These are phyloP conservation scores for Senna tora DNA, from an alignment of 306 rosid genomes.

Conservation along the genomic window DNA sequence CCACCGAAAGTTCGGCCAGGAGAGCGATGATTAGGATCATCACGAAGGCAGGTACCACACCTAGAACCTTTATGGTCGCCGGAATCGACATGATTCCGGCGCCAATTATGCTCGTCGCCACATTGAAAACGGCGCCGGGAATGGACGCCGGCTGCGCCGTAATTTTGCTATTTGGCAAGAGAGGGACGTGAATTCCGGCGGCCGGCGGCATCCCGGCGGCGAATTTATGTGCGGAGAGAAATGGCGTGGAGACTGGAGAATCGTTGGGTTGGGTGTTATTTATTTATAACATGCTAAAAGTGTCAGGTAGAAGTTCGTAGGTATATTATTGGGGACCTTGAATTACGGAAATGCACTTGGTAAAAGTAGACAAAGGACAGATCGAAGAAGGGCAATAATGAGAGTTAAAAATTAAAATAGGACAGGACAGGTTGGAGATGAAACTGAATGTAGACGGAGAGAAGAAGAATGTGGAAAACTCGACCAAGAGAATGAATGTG, in stretches of 20 bases:
- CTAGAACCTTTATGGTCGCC: constrained; percentile 80
- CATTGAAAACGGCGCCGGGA: constrained; percentile 81
- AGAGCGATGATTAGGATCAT: constrained; percentile 63
- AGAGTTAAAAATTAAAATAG: not conserved
- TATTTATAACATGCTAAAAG: not conserved
- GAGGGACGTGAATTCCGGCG: constrained; percentile 46
- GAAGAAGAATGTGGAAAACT: not conserved
- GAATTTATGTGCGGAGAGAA: not conserved
- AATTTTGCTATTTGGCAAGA: constrained; percentile 40
- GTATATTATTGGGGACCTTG: not conserved
- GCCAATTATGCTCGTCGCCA: constrained; percentile 83
- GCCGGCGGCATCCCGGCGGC: constrained; percentile 62
- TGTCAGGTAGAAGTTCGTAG: not conserved
- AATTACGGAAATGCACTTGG: constrained; percentile 41
- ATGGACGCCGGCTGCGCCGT: constrained; percentile 49
- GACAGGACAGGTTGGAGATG: constrained; percentile 17
- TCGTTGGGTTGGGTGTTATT: no score
- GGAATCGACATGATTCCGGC: constrained; percentile 99
- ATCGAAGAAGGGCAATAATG: not conserved
- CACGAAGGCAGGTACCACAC: constrained; percentile 70
- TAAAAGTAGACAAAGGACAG: no score
- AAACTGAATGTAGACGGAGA: not conserved
- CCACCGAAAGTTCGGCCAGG: constrained; percentile 68
- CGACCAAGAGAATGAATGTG: constrained; percentile 26
- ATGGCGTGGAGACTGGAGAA: not conserved